phyloP scores from a whole-genome alignment of 1,284 basidiomycete species.

The Neolentinus lepideus region DNA sequence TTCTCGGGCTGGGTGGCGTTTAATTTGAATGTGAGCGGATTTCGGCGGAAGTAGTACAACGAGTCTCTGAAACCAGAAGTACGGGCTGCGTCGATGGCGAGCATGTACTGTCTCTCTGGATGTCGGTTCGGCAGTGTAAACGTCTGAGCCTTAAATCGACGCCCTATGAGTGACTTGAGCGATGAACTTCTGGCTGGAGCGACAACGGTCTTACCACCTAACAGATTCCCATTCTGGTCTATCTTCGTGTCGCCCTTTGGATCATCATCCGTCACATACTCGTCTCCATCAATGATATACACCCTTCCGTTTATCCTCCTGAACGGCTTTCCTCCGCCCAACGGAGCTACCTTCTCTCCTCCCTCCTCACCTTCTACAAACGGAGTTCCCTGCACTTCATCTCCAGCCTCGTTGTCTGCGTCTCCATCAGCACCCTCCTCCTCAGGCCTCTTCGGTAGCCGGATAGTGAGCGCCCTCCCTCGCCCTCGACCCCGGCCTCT shows the following conservation, averaged over 20 bases:
- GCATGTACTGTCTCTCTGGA: slow-evolving; percentile 84
- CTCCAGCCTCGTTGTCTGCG: slow-evolving; percentile 31
- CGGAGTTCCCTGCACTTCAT: slow-evolving; percentile 18
- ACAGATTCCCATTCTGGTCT: slow-evolving; percentile 76
- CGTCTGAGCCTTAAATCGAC: slow-evolving; percentile 84
- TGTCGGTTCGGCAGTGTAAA: slow-evolving; percentile 81
- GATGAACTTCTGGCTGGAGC: slow-evolving; percentile 8
- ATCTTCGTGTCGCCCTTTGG: slow-evolving; percentile 90
- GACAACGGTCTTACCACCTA: slow-evolving; percentile 56
- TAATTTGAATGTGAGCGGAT: slow-evolving; percentile 85
- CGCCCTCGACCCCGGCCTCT: slow-evolving; percentile 36
- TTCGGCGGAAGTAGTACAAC: slow-evolving; percentile 92
- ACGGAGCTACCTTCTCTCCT: slow-evolving; percentile 26
- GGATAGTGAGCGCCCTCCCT: slow-evolving; percentile 24
- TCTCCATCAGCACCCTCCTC: slow-evolving; percentile 39
- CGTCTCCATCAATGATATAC: slow-evolving; percentile 82
- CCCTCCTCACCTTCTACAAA: slow-evolving; percentile 21
- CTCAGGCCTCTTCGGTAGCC: slow-evolving; percentile 27
- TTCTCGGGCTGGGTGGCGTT: slow-evolving; percentile 85
- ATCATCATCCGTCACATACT: slow-evolving; percentile 80
- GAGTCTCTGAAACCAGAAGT: slow-evolving; percentile 96
- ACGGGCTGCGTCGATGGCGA: slow-evolving; percentile 95
- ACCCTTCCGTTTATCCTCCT: slow-evolving; percentile 69
- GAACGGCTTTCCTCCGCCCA: slow-evolving; percentile 60
- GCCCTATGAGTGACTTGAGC: slow-evolving; percentile 37